Conservation (phyloP, 2,329 filamentous ascomycete genomes). For the Camillea tinctor region DNA sequence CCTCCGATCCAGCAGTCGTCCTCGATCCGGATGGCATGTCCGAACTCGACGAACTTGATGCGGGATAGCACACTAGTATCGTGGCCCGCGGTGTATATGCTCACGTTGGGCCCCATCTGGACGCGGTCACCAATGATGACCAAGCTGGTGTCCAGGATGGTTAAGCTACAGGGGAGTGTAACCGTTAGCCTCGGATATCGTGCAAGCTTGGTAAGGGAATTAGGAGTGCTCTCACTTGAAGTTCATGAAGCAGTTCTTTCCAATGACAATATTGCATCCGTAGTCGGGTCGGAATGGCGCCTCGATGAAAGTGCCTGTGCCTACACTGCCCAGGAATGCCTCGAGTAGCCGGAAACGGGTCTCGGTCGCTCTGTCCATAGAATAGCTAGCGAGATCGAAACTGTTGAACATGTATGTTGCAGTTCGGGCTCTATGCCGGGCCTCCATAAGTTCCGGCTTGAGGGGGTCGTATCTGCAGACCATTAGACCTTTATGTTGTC, state of each 20-base stretch:
- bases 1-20: constrained; percentile 58
- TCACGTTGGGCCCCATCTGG: constrained; percentile 69
- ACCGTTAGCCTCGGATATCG: background rate
- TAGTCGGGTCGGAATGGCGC: constrained; percentile 64
- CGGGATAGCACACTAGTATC: constrained; percentile 59
- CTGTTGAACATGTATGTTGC: constrained; percentile 59
- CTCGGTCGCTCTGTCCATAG: constrained; percentile 37
- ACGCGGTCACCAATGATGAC: constrained; percentile 70
- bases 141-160: constrained; percentile 71
- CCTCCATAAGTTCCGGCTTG: constrained; percentile 46
- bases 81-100: constrained; percentile 69
- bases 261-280: constrained; percentile 62
- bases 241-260: constrained; percentile 63
- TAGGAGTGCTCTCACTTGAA: constrained; percentile 45
- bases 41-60: constrained; percentile 47
- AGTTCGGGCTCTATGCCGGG: constrained; percentile 53
- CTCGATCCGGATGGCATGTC: constrained; percentile 45
- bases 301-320: constrained; percentile 56
- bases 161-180: constrained; percentile 39
- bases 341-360: constrained; percentile 46
- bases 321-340: constrained; percentile 49
- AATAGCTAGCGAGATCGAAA: constrained; percentile 49
- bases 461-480: constrained; percentile 48
- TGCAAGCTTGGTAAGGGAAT: constrained; percentile 11
- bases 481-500: background rate